These are phyloP conservation scores for Kwoniella heveanensis DNA, from an alignment of 768 basidiomycete species.

Conservation along the genomic window DNA sequence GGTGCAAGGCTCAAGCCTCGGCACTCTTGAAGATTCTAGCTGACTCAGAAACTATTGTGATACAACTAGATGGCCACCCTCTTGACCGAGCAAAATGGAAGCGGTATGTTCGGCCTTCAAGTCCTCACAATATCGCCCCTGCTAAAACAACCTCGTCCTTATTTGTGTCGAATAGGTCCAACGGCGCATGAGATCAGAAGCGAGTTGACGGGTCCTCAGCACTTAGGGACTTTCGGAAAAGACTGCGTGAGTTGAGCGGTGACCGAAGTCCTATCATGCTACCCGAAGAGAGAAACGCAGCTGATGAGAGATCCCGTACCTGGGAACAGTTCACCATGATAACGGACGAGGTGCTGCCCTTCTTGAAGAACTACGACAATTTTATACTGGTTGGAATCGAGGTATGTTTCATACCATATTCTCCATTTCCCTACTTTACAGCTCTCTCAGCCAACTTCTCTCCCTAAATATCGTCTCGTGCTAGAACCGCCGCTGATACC, in stretches of 20 bases:
- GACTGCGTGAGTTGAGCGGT: conserved; percentile 11
- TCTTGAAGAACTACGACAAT: conserved; percentile 64
- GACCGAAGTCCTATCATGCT: no score
- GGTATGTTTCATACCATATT: conserved; percentile 59
- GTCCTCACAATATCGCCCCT: no score
- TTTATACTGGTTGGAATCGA: conserved; percentile 86
- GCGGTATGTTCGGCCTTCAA: no score
- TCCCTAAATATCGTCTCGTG: no score
- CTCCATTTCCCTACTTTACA: no score
- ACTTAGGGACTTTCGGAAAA: conserved; percentile 21
- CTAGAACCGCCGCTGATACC: no score
- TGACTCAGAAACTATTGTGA: no score
- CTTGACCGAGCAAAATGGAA: conserved; percentile 25
- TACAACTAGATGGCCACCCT: conserved; percentile 28
- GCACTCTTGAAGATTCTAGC: no score
- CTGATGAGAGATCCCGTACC: not conserved
- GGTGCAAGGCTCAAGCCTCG: no score
- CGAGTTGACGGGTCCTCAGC: conserved; percentile 11
- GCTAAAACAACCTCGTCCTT: no score
- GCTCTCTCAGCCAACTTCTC: no score
- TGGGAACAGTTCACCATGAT: conserved; percentile 79
- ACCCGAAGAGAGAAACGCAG: not conserved
- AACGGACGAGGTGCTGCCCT: conserved; percentile 65
- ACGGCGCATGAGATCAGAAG: conserved; percentile 13
- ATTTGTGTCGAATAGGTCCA: conserved; percentile 4